Base-by-base conservation (phyloP, 306 rosid genomes). In the Adenanthera pavonina region DNA sequence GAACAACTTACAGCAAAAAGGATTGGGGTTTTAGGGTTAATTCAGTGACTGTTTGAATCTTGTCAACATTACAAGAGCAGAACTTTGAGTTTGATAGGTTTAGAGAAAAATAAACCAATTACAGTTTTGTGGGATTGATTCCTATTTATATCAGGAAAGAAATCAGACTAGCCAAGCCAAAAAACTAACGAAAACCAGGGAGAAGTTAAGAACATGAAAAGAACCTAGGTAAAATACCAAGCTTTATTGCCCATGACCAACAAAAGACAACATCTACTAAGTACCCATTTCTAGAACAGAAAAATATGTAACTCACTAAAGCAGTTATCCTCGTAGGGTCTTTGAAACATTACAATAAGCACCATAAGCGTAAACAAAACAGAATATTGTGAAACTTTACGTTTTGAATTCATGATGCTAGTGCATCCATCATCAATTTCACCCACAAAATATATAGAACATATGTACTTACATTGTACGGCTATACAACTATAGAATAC, bases 391-490 rank as follows among this genome's bases (percentile, higher is more conserved):
- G 67, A 81, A 20, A 71, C 16, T 70, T 48, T 5, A 69, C 14
- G 13, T 14, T 17, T 52, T 49, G 5, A 48, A n/a, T 67, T 71
- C 59, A 48, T 82, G 74, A 60, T 49, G 74, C 51, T 48, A 25
- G 49, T 12, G 36, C 57, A 81, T 33, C 30, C 52, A 2, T 49
- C 14, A 46, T 74, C 41, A 66, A 41, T 2, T 43, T 68, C 2
- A 52, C 57, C 51, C 49, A 74, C 53, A 41, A 79, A 61, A 69
- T 25, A 67, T 48, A 17, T 54, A 17, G 64, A 56, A 5, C 79
- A 71, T 35, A 62, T 44, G 17, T 57, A 41, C 75, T 13, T 44
- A 80, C 70, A 75, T 20, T 78, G 44, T 59, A 85, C 9, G 64
- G 80, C 41, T 20, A 62, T 44, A 10, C 48, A 43, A 19, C 59